Evolutionary conservation across 2,329 filamentous ascomycete genomes (phyloP).

Genomic region (Pseudogymnoascus sp.): DNA sequence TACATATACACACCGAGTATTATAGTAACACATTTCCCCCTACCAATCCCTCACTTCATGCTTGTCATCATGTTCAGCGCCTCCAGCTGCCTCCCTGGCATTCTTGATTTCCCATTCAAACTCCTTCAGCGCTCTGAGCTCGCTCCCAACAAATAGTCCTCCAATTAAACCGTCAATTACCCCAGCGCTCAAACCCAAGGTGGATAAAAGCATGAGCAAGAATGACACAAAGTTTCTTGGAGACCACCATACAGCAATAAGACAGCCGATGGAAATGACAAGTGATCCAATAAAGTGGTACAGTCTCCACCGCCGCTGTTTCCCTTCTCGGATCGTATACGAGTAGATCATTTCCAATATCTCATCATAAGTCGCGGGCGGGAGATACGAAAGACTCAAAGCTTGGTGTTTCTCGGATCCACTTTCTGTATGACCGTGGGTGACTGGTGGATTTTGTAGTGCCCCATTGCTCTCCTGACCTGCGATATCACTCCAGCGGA

Average conservation of each 20-base stretch:
- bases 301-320: constrained; percentile 64
- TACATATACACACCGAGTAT: not conserved
- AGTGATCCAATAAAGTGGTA: constrained; percentile 66
- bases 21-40: not conserved
- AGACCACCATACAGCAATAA: constrained; percentile 80
- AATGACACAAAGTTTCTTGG: constrained; percentile 71
- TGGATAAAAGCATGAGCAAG: constrained; percentile 69
- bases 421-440: constrained; percentile 18
- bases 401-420: constrained; percentile 14
- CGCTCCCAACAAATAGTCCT: constrained; percentile 75
- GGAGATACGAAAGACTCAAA: constrained; percentile 28
- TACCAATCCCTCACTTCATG: constrained; percentile 28
- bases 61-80: constrained; percentile 20
- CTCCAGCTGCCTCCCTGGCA: constrained; percentile 38
- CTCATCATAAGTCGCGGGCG: constrained; percentile 54
- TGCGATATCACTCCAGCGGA: constrained; percentile 32
- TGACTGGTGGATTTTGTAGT: constrained; percentile 20
- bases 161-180: constrained; percentile 80
- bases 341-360: constrained; percentile 63
- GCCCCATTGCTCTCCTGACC: constrained; percentile 20
- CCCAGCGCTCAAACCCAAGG: constrained; percentile 67
- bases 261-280: constrained; percentile 61
- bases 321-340: constrained; percentile 63
- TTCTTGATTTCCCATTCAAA: constrained; percentile 89
- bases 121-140: constrained; percentile 75